phyloP scores from a whole-genome alignment of 1,284 basidiomycete genomes.

The Melampsora americana region DNA sequence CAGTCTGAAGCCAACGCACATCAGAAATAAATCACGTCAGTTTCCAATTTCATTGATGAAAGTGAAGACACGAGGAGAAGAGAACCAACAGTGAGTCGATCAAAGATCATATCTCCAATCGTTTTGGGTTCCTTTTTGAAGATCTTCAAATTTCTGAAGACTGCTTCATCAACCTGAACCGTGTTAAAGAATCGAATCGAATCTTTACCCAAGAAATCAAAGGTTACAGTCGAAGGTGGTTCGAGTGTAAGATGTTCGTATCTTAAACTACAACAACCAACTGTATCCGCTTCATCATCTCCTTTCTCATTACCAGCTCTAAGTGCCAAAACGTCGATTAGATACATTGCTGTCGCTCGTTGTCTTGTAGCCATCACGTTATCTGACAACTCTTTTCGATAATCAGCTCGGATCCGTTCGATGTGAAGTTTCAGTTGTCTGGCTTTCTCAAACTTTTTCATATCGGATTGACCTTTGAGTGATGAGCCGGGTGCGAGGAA shows the following conservation, averaged over 20 bases:
- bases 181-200: conserved; percentile 92
- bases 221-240: conserved; percentile 74
- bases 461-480: conserved; percentile 92
- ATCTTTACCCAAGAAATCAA: conserved; percentile 97
- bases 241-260: conserved; percentile 90
- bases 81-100: conserved; percentile 60
- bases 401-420: conserved; percentile 80
- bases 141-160: conserved; percentile 84
- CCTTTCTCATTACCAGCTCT: conserved; percentile 98
- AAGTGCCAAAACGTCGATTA: conserved; percentile 89
- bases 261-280: conserved; percentile 91
- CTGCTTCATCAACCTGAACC: conserved; percentile 77
- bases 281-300: conserved; percentile 94
- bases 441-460: conserved; percentile 93
- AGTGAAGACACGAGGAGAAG: background rate
- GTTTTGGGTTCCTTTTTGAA: conserved; percentile 85
- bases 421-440: conserved; percentile 87
- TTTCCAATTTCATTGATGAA: background rate
- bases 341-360: conserved; percentile 92
- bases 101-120: conserved; percentile 85
- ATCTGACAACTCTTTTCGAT: conserved; percentile 73
- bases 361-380: conserved; percentile 90
- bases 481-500: conserved; percentile 90
- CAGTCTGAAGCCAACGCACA: conserved; percentile 62
- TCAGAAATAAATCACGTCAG: background rate